Evolutionary conservation across 1,284 basidiomycete species (phyloP).

Genomic region (Flammula alnicola): DNA sequence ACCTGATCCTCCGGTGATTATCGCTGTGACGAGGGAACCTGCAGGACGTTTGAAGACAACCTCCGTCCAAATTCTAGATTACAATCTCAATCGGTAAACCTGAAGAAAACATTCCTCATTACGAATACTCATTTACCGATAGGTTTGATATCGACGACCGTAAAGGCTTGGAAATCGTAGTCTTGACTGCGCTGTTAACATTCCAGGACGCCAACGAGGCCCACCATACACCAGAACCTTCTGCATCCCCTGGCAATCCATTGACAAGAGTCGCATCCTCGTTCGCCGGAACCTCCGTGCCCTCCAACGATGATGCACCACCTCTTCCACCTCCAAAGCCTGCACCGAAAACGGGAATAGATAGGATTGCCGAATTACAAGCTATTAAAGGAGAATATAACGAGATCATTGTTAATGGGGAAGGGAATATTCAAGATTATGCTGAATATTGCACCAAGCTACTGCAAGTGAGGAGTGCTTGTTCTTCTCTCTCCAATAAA

Average conservation of each 20-base stretch:
- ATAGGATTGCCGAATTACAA: slow-evolving; percentile 71
- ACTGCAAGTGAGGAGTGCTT: slow-evolving; percentile 52
- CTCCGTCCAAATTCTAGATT: slow-evolving; percentile 83
- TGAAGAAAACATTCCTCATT: background rate
- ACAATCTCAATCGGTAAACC: slow-evolving; percentile 74
- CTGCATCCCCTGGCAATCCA: slow-evolving; percentile 15
- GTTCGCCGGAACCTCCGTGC: slow-evolving; percentile 5
- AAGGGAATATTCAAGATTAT: slow-evolving; percentile 69
- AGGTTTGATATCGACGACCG: slow-evolving; percentile 84
- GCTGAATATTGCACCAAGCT: slow-evolving; percentile 69
- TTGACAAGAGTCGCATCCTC: slow-evolving; percentile 17
- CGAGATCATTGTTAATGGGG: slow-evolving; percentile 71
- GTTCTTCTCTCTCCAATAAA: background rate
- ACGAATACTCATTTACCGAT: slow-evolving; percentile 1
- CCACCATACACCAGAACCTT: slow-evolving; percentile 43
- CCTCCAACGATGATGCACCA: slow-evolving; percentile 34
- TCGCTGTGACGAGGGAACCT: slow-evolving; percentile 79
- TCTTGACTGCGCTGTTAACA: slow-evolving; percentile 75
- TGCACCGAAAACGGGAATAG: slow-evolving; percentile 62
- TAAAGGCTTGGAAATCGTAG: slow-evolving; percentile 82
- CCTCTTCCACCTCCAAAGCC: slow-evolving; percentile 60
- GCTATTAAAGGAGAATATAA: slow-evolving; percentile 68
- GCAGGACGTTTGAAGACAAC: slow-evolving; percentile 66
- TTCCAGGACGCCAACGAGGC: slow-evolving; percentile 76
- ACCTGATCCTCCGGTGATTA: slow-evolving; percentile 83